Conservation (phyloP, 345 rosid genomes). For the Hibiscus mutabilis region DNA sequence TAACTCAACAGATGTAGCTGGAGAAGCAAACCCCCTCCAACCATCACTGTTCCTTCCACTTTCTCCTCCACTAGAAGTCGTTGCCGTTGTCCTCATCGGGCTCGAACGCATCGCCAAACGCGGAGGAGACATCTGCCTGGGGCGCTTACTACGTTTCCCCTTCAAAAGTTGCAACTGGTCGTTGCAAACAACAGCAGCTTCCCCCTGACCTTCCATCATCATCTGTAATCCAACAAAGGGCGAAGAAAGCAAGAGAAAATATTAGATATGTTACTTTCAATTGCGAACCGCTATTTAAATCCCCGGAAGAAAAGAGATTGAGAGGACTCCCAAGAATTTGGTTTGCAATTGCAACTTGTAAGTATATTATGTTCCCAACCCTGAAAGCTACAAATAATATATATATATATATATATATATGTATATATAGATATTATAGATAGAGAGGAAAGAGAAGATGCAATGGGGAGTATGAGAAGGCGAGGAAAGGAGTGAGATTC, state of each 20-base stretch:
- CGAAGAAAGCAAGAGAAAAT: too few species aligned
- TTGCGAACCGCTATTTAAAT: too few species aligned
- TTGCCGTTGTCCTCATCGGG: not conserved
- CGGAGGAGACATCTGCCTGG: constrained; percentile 41
- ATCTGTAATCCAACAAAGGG: not conserved
- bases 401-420: too few species aligned
- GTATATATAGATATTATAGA: too few species aligned
- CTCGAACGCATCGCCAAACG: constrained; percentile 25
- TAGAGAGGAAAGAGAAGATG: constrained; percentile 2
- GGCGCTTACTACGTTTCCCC: constrained; percentile 74
- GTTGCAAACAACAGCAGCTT: constrained; percentile 5
- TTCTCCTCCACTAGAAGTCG: constrained; percentile 6
- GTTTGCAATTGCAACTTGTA: constrained; percentile 12
- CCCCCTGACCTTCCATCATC: constrained; percentile 28
- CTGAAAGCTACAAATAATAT: constrained; percentile 17
- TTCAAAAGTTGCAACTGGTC: constrained; percentile 30
- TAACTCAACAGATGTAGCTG: constrained; percentile 23
- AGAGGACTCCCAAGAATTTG: not conserved
- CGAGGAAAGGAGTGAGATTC: constrained; percentile 51
- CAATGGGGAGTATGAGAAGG: constrained; percentile 26
- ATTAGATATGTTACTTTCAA: too few species aligned
- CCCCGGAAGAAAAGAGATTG: not conserved
- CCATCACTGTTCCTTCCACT: constrained; percentile 20
- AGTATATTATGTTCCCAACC: constrained; percentile 35
- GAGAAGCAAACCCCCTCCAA: constrained; percentile 10